phyloP scores from a whole-genome alignment of 2,329 filamentous ascomycete genomes.

The Epicoccum sorghinum region DNA sequence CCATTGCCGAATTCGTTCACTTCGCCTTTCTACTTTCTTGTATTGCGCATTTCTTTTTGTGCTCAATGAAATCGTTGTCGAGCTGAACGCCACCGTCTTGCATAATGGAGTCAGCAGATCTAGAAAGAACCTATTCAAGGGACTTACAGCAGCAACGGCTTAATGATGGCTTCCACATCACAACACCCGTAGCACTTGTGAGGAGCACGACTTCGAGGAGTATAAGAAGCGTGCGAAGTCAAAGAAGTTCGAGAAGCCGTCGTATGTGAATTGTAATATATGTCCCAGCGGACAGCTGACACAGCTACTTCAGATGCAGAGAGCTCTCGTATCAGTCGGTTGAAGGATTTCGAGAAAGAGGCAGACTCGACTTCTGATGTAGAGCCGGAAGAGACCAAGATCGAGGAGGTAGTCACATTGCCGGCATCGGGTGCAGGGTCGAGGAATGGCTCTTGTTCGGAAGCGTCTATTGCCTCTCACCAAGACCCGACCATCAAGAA shows the following conservation, averaged over 20 bases:
- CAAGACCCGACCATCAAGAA: conserved; percentile 20
- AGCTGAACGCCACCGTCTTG: conserved; percentile 17
- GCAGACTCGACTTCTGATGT: conserved; percentile 27
- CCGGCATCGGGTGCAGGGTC: conserved; percentile 17
- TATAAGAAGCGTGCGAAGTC: conserved; percentile 15
- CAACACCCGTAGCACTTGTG: conserved; percentile 37
- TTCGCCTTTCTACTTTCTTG: not conserved
- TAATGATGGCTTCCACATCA: conserved; percentile 29
- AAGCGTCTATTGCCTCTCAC: conserved; percentile 4
- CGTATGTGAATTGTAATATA: conserved; percentile 13
- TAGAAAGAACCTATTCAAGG: conserved; percentile 44
- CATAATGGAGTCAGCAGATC: conserved; percentile 32
- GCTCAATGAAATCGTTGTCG: not conserved
- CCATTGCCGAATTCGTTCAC: not conserved
- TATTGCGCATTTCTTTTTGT: conserved; percentile 6
- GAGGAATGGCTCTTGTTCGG: conserved; percentile 19
- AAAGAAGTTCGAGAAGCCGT: conserved; percentile 19
- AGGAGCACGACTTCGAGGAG: conserved; percentile 34
- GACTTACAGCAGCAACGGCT: conserved; percentile 43
- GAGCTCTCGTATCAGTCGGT: conserved; percentile 20
- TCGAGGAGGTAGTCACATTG: conserved; percentile 27
- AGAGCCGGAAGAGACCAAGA: conserved; percentile 33
- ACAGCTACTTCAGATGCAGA: conserved; percentile 18
- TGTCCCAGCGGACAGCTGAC: conserved; percentile 11
- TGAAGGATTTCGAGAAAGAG: conserved; percentile 31